Base-by-base conservation (phyloP, 441 rosid species). In the Manihot esculenta region DNA sequence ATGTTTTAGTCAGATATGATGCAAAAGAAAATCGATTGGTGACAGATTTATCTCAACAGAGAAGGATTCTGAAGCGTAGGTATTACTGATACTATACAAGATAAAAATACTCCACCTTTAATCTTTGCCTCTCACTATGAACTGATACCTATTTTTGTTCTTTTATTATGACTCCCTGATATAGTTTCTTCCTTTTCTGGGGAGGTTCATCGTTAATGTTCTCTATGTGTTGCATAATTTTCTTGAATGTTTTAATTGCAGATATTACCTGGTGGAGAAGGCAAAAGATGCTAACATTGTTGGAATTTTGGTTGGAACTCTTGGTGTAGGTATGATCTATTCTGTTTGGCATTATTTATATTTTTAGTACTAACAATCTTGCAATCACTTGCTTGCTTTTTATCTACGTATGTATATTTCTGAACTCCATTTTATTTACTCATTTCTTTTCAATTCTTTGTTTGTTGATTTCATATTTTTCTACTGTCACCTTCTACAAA, bases 261-360 rank as follows among this genome's bases (percentile, higher is more conserved):
- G 99, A 80, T 94, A 92, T 81, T 92, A 82, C 81, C 79, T 92
- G 57, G 97, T 92, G 79, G 99, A 94, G 85, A 94, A 88, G 80
- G 99, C 99, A 71, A 94, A 90, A 74, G 99, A 94, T 88, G 96
- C 97, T 50, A 90, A 88, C 77, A 87, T 92, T 62, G 78, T 94
- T 66, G 97, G 97, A 70, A 86, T 92, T 74, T 81, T 94, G 83
- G 97, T 92, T 62, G 99, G 99, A 66, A 92, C 99, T 47, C 97
- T 92, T 55, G 97, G 99, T 75, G 97, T 85, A 58, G 97, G 97
- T 92, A 86, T 75, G 88, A 47, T 55, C 30, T 21, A 26, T 15
- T 72, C 50, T 64, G 14, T 41, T 73, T 21, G 21, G 33, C 54
- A 72, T 1, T n/a, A 8, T 30, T 49, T 38, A 24, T 48, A 14